Conservation (phyloP, 2,329 filamentous ascomycete species). For the Penicillium sp. region DNA sequence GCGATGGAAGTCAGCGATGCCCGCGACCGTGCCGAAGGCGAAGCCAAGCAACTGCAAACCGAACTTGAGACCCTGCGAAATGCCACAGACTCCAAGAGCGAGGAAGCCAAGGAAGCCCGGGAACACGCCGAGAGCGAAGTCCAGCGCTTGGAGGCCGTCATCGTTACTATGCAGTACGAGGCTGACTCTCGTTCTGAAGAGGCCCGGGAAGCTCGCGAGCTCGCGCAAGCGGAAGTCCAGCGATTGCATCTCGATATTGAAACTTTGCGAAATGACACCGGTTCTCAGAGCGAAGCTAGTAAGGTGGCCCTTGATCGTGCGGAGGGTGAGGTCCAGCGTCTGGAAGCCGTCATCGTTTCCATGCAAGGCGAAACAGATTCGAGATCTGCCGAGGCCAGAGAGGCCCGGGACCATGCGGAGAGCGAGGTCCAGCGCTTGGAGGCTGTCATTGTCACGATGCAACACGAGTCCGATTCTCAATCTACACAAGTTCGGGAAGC, state of each 20-base stretch:
- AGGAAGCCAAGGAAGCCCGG: constrained; percentile 23
- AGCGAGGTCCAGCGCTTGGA: constrained; percentile 14
- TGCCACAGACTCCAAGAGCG: constrained; percentile 13
- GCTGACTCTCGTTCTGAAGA: neutral
- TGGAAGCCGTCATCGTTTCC: neutral
- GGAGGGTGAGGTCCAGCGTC: constrained; percentile 15
- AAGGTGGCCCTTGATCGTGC: constrained; percentile 8
- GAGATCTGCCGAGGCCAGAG: neutral
- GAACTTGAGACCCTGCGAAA: constrained; percentile 17
- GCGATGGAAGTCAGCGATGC: constrained; percentile 12
- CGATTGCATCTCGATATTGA: neutral
- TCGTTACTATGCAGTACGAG: neutral
- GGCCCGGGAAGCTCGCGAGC: neutral
- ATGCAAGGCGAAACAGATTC: neutral
- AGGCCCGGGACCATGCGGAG: constrained; percentile 14
- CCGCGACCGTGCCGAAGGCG: constrained; percentile 17
- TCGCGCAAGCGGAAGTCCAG: neutral
- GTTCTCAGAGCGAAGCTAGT: neutral
- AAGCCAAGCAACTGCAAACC: constrained; percentile 17
- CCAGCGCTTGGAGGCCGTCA: constrained; percentile 26
- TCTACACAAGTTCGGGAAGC: constrained; percentile 18
- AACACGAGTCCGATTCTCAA: constrained; percentile 13
- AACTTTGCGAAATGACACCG: neutral
- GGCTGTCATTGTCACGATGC: constrained; percentile 13
- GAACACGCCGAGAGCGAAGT: constrained; percentile 27